Percentiles rank a stretch among this genome's conserved stretches.
These are phyloP conservation scores for Xanthoceras sorbifolium DNA, from an alignment of 345 rosid species.

Conservation along the genomic window DNA sequence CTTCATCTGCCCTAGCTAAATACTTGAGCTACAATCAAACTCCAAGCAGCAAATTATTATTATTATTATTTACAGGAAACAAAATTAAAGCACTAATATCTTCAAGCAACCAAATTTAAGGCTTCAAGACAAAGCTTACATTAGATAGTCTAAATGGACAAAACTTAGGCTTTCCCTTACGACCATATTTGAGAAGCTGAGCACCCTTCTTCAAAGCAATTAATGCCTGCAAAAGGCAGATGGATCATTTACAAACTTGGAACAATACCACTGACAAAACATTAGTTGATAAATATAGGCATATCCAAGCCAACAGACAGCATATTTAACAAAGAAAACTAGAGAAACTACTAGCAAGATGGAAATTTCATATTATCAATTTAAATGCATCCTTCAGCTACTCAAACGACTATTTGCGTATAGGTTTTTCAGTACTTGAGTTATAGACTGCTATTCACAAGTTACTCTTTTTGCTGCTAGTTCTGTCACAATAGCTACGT, in stretches of 20 bases:
- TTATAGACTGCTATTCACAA: background rate
- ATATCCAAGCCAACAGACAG: background rate
- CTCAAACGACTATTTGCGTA: background rate
- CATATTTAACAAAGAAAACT: background rate
- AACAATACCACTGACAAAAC: background rate
- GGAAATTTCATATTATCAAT: background rate
- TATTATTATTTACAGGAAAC: background rate
- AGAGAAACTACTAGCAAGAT: background rate
- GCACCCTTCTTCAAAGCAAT: slow-evolving; percentile 91
- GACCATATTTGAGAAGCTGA: slow-evolving; percentile 89
- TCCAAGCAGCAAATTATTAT: background rate
- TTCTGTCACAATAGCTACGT: background rate
- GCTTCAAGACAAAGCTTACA: slow-evolving; percentile 48
- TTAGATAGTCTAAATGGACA: slow-evolving; percentile 85
- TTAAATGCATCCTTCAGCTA: background rate
- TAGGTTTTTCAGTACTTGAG: background rate
- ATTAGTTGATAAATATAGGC: background rate
- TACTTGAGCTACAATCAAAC: background rate
- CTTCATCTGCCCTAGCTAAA: background rate
- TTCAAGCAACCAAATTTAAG: slow-evolving; percentile 12
- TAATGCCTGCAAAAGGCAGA: slow-evolving; percentile 60
- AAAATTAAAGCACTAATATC: slow-evolving; percentile 5
- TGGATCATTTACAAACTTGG: background rate
- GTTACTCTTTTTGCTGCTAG: background rate
- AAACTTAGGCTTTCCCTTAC: slow-evolving; percentile 96